Base-by-base conservation (phyloP, 2,329 filamentous ascomycete genomes). In the Dactylellina parvicollis region DNA sequence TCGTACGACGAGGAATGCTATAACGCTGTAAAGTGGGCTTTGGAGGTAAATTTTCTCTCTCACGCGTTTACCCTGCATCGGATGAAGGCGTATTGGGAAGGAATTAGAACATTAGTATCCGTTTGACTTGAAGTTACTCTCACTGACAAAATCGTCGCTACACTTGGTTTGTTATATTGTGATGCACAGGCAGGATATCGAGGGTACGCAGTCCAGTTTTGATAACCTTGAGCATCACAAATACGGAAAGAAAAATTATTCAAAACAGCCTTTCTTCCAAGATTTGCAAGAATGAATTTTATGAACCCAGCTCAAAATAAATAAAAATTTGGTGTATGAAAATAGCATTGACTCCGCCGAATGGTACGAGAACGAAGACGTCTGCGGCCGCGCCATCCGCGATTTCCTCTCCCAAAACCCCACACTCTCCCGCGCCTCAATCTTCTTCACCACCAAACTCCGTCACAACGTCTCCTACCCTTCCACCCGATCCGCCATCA, bases 361-460 rank as follows among this genome's bases (percentile, higher is more conserved):
- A 76, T 87, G 87, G 86, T 88, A 89, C 78, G 82, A 86, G 78
- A 95, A 95, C 74, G 92, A 95, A 80, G 83, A 83, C 34, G 86
- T 91, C 76, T 87, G 88, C 12, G 91, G 90, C 0, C 81, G 83
- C 30, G 88, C 89, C 7, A 89, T 95, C 74, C 79, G 80, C 1
- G 81, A 83, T 18, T 90, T 86, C 76, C 81, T 91, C 2, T 80
- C 50, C 26, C 32, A 22, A 24, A 81, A 80, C 0, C 77, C 82
- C 0, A 83, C 82, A 0, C 79, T 92, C 26, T 85, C 83, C 75
- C 85, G 91, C 3, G 85, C 88, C 65, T 88, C 93, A 77, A 83
- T 95, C 59, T 91, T 91, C 80, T 93, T 91, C 80, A 95, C 91
- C 0, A 90, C 89, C 34, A 96, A 95, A 82, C 84, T 95, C 12